phyloP scores from a whole-genome alignment of 2,329 filamentous ascomycete genomes.

The Colletotrichum trifolii region DNA sequence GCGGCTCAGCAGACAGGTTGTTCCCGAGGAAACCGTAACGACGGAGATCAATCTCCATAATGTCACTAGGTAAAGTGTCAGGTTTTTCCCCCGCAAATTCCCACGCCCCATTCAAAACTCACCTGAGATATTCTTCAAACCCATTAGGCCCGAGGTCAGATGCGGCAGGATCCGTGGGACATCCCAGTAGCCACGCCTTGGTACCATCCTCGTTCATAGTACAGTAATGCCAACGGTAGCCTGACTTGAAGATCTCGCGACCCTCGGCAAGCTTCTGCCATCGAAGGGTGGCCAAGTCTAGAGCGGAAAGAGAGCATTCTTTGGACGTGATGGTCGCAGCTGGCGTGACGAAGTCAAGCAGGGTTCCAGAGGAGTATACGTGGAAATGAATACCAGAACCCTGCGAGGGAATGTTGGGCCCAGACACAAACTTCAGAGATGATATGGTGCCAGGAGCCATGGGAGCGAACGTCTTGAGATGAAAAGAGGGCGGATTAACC shows the following conservation, averaged over 20 bases:
- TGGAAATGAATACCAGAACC: conserved; percentile 95
- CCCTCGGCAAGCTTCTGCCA: conserved; percentile 98
- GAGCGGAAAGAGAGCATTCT: conserved; percentile 89
- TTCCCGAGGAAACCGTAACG: conserved; percentile 92
- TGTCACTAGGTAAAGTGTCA: conserved; percentile 67
- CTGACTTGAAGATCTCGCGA: conserved; percentile 88
- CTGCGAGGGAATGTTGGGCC: conserved; percentile 86
- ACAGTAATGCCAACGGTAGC: conserved; percentile 99
- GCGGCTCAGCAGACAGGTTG: conserved; percentile 69
- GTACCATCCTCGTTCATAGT: conserved; percentile 95
- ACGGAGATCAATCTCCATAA: conserved; percentile 92
- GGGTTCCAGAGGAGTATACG: conserved; percentile 89
- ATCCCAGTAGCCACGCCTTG: conserved; percentile 96
- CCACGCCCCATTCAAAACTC: not conserved
- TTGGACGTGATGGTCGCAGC: conserved; percentile 86
- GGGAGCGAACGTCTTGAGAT: conserved; percentile 79
- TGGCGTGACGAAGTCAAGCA: conserved; percentile 94
- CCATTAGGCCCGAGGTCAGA: conserved; percentile 75
- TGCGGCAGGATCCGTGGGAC: conserved; percentile 76
- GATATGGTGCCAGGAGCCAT: conserved; percentile 91
- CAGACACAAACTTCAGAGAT: conserved; percentile 88
- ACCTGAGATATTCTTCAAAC: conserved; percentile 88
- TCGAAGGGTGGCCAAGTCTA: conserved; percentile 86
- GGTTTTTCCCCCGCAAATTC: not conserved
- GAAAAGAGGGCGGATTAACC: conserved; percentile 73